Percentiles rank a stretch among this genome's conserved stretches.
Conservation (phyloP, 176 grass and related monocot genomes). For the Saccharum spontaneum region DNA sequence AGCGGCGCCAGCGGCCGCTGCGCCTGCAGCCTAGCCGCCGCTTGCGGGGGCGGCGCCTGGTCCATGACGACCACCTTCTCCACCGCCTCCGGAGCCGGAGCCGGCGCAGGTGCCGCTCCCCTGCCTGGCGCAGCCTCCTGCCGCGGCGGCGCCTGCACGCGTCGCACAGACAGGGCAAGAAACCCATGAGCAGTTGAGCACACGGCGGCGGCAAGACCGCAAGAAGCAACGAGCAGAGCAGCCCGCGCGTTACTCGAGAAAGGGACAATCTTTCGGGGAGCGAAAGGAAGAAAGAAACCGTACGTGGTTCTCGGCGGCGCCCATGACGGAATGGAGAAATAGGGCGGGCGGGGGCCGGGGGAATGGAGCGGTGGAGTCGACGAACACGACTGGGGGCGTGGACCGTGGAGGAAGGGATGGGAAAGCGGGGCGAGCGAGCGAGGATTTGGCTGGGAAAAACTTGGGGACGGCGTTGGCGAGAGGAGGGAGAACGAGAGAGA, state of each 20-base stretch:
- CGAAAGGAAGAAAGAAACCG: neutral
- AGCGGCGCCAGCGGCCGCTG: constrained; percentile 63
- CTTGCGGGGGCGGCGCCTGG: constrained; percentile 26
- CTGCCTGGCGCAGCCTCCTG: constrained; percentile 19
- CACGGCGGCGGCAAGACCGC: neutral
- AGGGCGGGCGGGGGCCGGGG: neutral
- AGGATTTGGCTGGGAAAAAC: constrained; percentile 23
- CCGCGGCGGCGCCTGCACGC: constrained; percentile 30
- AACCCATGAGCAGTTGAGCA: neutral
- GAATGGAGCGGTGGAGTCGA: neutral
- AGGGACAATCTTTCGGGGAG: constrained; percentile 6
- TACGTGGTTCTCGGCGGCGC: constrained; percentile 52
- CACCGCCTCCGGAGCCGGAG: constrained; percentile 24
- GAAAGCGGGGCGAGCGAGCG: neutral
- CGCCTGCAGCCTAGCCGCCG: constrained; percentile 59
- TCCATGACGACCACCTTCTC: constrained; percentile 44
- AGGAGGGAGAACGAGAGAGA: neutral
- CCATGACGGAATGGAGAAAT: constrained; percentile 36
- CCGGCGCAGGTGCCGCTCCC: neutral
- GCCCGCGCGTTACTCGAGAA: neutral
- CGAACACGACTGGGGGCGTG: neutral
- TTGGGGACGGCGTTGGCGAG: neutral
- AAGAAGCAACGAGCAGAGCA: neutral
- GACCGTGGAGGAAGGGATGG: neutral
- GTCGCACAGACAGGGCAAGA: neutral